Percentiles rank a stretch among this genome's conserved stretches.
These are phyloP conservation scores for Mortierella sp. DNA, from an alignment of 371 early-diverging fungal species.

Conservation along the genomic window DNA sequence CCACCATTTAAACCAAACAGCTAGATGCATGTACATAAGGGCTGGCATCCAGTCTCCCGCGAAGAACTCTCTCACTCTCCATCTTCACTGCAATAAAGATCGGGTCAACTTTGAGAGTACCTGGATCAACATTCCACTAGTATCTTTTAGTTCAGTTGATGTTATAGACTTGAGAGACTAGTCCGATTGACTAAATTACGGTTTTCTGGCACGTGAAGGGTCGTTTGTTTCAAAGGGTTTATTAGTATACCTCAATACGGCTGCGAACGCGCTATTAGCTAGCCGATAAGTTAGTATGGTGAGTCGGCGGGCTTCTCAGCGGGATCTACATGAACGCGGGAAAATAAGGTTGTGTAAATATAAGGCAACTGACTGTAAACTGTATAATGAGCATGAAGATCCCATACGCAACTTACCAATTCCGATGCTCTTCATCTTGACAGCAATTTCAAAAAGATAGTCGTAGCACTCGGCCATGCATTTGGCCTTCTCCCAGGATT, in stretches of 20 bases:
- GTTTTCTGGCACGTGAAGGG: background rate
- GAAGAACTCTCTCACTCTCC: background rate
- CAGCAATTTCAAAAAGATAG: slow-evolving; percentile 96
- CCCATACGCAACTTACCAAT: slow-evolving; percentile 28
- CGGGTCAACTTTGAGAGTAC: background rate
- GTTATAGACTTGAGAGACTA: no score
- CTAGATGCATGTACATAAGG: no score
- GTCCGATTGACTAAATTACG: no score
- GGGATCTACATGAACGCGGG: slow-evolving; percentile 25
- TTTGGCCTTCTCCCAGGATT: slow-evolving; percentile 97
- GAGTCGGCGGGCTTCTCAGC: slow-evolving; percentile 49
- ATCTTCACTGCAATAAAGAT: background rate
- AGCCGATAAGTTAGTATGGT: slow-evolving; percentile 21
- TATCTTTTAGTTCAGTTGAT: no score
- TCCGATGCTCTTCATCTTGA: slow-evolving; percentile 91
- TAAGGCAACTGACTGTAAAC: background rate
- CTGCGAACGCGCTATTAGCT: background rate
- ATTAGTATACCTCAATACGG: background rate
- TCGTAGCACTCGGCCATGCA: slow-evolving; percentile 99
- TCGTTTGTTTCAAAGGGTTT: background rate
- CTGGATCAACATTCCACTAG: background rate
- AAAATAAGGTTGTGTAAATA: background rate
- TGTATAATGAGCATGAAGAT: background rate
- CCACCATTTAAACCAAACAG: no score
- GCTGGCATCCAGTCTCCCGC: background rate